Base-by-base conservation (phyloP, 176 grass and related monocot genomes). In the Aegilops tauschii region DNA sequence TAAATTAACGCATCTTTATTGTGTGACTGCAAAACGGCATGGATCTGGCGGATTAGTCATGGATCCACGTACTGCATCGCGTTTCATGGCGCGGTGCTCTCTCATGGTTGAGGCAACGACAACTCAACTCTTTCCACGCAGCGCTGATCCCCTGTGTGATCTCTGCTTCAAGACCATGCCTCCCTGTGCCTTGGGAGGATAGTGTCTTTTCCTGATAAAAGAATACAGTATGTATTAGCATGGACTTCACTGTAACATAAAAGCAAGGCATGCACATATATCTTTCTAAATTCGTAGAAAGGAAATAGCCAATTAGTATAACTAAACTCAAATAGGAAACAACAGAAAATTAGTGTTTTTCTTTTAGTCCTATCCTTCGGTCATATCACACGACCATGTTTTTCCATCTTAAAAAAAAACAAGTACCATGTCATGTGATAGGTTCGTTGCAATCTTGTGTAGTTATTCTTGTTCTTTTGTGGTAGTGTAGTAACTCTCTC, bases 91-190 rank as follows among this genome's bases (percentile, higher is more conserved):
- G 28, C 12, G 58, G 34, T 58, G 11, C 76, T 73, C 37, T 40
- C n/a, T 28, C 37, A 52, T 32, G 20, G 12, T 80, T 4, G 44
- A 11, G 29, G 20, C 9, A 6, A 17, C 68, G 31, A 66, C 74
- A 72, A 13, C 13, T 79, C 50, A 86, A 54, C n/a, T 82, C 67
- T 79, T 88, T 17, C 62, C 74, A 17, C 39, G 63, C 30, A 5
- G 82, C 23, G 68, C 16, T 35, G 82, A 70, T 10, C 87, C 50
- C 71, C 84, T 91, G 25, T 32, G 37, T 27, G 62, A 52, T 69
- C 79, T 88, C 11, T 77, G 69, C 82, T 81, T 88, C 82, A 88
- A 42, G n/a, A 62, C 69, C 12, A 88, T 42, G 65, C 90, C 73
- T 4, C 73, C 86, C 40, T 81, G 80, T 67, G 70, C 81, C 69